A percentile compares a stretch with the other conserved stretches of the same genome.
phyloP scores from a whole-genome alignment of 495 filamentous ascomycete genomes.

The Lasiosphaeriaceae sp. region DNA sequence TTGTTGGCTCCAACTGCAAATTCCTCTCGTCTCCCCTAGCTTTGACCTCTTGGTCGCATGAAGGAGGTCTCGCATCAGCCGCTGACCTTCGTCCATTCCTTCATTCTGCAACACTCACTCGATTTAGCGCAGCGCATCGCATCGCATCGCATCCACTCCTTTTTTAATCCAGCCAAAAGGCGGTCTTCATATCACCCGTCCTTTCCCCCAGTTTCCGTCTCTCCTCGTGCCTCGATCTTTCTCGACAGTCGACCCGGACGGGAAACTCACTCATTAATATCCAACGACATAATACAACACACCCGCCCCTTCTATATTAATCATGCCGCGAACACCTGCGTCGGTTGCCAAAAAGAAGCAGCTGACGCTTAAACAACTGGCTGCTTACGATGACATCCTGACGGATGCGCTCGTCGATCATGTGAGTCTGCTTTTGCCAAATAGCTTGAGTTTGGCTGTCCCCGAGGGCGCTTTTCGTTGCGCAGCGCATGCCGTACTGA shows the following conservation, averaged over 20 bases:
- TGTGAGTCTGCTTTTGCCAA: conserved; percentile 51
- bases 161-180: neutral
- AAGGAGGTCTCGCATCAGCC: conserved; percentile 16
- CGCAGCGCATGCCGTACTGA: conserved; percentile 1
- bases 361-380: conserved; percentile 79
- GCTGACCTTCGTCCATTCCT: conserved; percentile 19
- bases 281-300: neutral
- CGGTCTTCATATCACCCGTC: neutral
- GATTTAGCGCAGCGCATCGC: neutral
- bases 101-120: conserved; percentile 3
- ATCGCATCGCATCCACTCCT: conserved; percentile 2
- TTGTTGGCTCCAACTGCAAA: neutral
- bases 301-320: neutral
- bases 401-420: conserved; percentile 95
- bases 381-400: conserved; percentile 91
- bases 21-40: conserved; percentile 3
- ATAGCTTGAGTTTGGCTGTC: neutral
- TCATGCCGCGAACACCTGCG: conserved; percentile 18
- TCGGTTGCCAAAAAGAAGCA: conserved; percentile 54
- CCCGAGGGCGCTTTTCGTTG: neutral
- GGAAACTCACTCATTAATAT: neutral
- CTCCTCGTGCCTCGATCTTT: neutral
- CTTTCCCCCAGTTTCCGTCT: neutral
- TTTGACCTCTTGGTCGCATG: conserved; percentile 20
- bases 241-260: neutral